phyloP scores from a whole-genome alignment of 805 yeast genomes.

The Lachancea lanzarotensis region DNA sequence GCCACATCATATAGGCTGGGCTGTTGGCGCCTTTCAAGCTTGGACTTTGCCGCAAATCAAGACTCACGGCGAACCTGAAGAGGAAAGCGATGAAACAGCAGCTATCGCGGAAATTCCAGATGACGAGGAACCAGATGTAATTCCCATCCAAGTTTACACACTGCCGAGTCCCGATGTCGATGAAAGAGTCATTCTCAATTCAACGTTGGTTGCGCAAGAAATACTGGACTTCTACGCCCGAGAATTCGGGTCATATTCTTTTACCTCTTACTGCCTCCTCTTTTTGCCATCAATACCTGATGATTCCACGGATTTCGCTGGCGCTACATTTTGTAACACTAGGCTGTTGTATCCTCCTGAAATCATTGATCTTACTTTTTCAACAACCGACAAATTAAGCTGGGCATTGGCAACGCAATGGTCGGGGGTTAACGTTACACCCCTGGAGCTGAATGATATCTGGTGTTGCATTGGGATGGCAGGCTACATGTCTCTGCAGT shows the following conservation, averaged over 20 bases:
- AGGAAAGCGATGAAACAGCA: conserved; percentile 30
- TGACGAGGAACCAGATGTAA: conserved; percentile 36
- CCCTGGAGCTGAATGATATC: conserved; percentile 66
- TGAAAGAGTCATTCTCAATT: conserved; percentile 50
- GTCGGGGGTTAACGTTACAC: conserved; percentile 88
- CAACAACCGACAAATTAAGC: conserved; percentile 60
- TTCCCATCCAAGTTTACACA: conserved; percentile 57
- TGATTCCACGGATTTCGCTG: conserved; percentile 54
- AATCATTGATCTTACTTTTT: conserved; percentile 70
- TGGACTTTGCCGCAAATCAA: conserved; percentile 27
- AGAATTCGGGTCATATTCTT: conserved; percentile 92
- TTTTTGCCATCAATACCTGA: conserved; percentile 56
- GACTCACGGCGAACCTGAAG: conserved; percentile 32
- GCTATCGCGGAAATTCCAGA: conserved; percentile 24
- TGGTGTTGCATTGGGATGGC: conserved; percentile 91
- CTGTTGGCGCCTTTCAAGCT: conserved; percentile 80
- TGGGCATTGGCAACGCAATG: conserved; percentile 79
- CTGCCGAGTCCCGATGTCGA: conserved; percentile 46
- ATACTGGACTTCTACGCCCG: conserved; percentile 79
- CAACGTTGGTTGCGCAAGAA: conserved; percentile 67
- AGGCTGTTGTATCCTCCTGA: conserved; percentile 63
- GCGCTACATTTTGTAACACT: conserved; percentile 52
- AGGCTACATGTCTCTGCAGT: conserved; percentile 71
- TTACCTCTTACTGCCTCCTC: conserved; percentile 69
- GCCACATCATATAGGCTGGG: conserved; percentile 94